A percentile compares a stretch with the other conserved stretches of the same genome.
Evolutionary conservation across 179 eudicot genomes (phyloP).

Genomic region (Nepenthes alata): DNA sequence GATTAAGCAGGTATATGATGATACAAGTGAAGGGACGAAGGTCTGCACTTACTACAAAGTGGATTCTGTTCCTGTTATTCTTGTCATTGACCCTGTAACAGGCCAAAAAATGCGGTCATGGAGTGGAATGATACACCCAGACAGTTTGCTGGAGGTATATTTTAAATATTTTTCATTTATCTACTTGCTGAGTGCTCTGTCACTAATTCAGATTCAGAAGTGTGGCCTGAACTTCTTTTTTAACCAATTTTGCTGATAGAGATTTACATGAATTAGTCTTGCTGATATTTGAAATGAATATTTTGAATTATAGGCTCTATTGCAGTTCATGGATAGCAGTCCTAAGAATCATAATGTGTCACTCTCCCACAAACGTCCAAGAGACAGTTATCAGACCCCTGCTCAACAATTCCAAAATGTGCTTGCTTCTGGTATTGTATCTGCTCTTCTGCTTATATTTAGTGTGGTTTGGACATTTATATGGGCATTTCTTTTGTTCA

Average conservation of each 20-base stretch:
- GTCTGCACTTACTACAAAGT: slow-evolving; percentile 83
- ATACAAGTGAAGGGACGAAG: slow-evolving; percentile 91
- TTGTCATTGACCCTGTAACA: slow-evolving; percentile 84
- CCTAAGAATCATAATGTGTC: slow-evolving; percentile 59
- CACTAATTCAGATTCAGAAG: too few species aligned
- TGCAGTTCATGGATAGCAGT: slow-evolving; percentile 76
- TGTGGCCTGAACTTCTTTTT: too few species aligned
- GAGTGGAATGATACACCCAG: slow-evolving; percentile 97
- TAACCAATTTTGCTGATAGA: too few species aligned
- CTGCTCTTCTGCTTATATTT: slow-evolving; percentile 1
- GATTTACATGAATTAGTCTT: neutral
- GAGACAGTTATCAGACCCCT: slow-evolving; percentile 47
- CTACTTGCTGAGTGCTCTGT: too few species aligned
- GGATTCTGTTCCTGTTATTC: slow-evolving; percentile 56
- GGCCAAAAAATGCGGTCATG: slow-evolving; percentile 96
- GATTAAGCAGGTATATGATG: slow-evolving; percentile 55
- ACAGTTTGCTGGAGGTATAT: slow-evolving; percentile 73
- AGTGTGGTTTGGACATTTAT: too few species aligned
- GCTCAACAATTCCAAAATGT: slow-evolving; percentile 43
- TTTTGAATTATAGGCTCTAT: slow-evolving; percentile 50
- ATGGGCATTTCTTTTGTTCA: neutral
- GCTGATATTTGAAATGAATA: neutral
- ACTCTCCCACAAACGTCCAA: slow-evolving; percentile 78
- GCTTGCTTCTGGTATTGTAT: neutral
- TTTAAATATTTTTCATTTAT: neutral